Conservation (phyloP, 768 basidiomycete species). For the Sarcodon aspratus region DNA sequence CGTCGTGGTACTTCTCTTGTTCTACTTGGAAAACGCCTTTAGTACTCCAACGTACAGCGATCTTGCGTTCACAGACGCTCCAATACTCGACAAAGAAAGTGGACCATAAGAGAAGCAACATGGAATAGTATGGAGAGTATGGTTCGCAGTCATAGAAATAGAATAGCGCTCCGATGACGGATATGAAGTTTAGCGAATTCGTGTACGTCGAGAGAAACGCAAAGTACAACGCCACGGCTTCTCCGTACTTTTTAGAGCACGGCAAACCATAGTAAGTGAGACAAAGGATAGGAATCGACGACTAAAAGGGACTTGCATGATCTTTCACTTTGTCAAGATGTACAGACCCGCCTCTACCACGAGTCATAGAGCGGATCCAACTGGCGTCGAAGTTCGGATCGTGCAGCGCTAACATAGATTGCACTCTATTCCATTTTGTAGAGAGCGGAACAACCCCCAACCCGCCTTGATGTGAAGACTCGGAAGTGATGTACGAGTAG, state of each 20-base stretch:
- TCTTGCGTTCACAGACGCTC: constrained; percentile 73
- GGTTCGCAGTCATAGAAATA: constrained; percentile 53
- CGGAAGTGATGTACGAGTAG: constrained; percentile 58
- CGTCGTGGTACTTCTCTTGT: constrained; percentile 9
- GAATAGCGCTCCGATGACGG: constrained; percentile 54
- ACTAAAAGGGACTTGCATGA: constrained; percentile 33
- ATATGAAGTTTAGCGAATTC: constrained; percentile 65
- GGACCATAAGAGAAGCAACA: constrained; percentile 70
- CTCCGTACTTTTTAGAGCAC: constrained; percentile 47
- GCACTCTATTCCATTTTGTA: constrained; percentile 68
- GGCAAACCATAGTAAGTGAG: constrained; percentile 4
- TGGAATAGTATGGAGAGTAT: constrained; percentile 71
- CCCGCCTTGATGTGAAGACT: constrained; percentile 54
- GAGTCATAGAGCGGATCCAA: constrained; percentile 74
- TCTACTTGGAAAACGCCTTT: constrained; percentile 70
- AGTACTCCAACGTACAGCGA: constrained; percentile 75
- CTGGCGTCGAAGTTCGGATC: constrained; percentile 71
- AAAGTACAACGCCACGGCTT: constrained; percentile 80
- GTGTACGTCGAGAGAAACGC: constrained; percentile 85
- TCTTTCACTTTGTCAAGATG: constrained; percentile 62
- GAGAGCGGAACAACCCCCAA: constrained; percentile 69
- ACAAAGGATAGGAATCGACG: neutral
- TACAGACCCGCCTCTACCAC: constrained; percentile 47
- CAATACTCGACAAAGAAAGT: constrained; percentile 86
- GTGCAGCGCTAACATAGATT: constrained; percentile 76